Conservation (phyloP, 2,329 filamentous ascomycete genomes). For the Verticillium tricorpus region DNA sequence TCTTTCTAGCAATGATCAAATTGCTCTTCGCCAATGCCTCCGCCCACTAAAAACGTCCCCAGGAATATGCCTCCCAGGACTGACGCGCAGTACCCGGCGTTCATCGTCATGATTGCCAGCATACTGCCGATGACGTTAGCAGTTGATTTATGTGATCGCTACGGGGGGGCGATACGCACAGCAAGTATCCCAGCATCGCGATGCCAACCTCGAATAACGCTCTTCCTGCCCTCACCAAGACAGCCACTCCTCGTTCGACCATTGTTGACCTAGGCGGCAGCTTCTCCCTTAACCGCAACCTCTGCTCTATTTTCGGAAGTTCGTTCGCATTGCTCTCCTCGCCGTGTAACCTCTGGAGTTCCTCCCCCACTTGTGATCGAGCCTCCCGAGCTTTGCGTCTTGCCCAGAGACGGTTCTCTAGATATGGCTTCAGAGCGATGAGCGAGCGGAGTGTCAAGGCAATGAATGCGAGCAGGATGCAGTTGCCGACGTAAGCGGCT, state of each 20-base stretch:
- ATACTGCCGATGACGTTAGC: slow-evolving; percentile 48
- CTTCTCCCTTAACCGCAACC: not conserved
- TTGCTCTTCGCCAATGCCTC: slow-evolving; percentile 1
- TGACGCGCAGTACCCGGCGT: slow-evolving; percentile 71
- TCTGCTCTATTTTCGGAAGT: not conserved
- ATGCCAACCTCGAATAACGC: slow-evolving; percentile 3
- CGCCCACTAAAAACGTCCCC: slow-evolving; percentile 67
- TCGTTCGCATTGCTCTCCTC: not conserved
- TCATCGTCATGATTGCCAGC: slow-evolving; percentile 78
- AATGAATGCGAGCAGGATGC: not conserved
- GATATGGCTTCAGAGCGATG: slow-evolving; percentile 4
- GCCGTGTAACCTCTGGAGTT: not conserved
- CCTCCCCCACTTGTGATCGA: not conserved
- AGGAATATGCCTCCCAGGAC: slow-evolving; percentile 68
- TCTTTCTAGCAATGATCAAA: slow-evolving; percentile 6
- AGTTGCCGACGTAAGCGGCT: slow-evolving; percentile 3
- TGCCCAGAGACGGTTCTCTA: slow-evolving; percentile 3
- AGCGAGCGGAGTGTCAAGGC: slow-evolving; percentile 5
- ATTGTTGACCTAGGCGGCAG: not conserved
- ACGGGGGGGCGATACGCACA: slow-evolving; percentile 52
- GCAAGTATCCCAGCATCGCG: slow-evolving; percentile 54
- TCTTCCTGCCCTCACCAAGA: not conserved
- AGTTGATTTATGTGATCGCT: not conserved
- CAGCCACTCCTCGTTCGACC: not conserved
- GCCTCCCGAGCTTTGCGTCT: not conserved